phyloP scores from a whole-genome alignment of 257 asterid genomes.

The Ophiorrhiza pumila region DNA sequence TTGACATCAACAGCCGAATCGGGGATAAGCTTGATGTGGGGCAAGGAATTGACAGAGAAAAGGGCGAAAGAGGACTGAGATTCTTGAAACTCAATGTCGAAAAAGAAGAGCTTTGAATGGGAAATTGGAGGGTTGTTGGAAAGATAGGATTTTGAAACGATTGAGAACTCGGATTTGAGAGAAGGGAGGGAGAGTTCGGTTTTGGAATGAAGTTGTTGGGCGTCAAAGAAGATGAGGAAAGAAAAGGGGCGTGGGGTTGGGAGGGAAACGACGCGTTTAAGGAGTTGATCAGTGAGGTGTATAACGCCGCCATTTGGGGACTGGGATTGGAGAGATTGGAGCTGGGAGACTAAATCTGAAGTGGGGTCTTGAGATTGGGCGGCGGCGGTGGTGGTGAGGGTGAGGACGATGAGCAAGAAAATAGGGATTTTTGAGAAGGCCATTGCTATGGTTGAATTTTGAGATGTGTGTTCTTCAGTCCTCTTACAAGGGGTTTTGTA shows the following conservation, averaged over 20 bases:
- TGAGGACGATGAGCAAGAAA: slow-evolving; percentile 28
- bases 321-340: slow-evolving; percentile 51
- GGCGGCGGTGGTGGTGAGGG: slow-evolving; percentile 22
- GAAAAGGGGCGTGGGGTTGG: slow-evolving; percentile 75
- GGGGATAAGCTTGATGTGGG: slow-evolving; percentile 77
- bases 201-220: slow-evolving; percentile 63
- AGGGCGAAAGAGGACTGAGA: slow-evolving; percentile 59
- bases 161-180: slow-evolving; percentile 57
- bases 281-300: slow-evolving; percentile 56
- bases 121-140: slow-evolving; percentile 47
- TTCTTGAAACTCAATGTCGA: slow-evolving; percentile 60
- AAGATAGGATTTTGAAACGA: slow-evolving; percentile 58
- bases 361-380: slow-evolving; percentile 5
- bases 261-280: slow-evolving; percentile 49
- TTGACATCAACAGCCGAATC: slow-evolving; percentile 48
- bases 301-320: slow-evolving; percentile 58
- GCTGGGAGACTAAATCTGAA: slow-evolving; percentile 38
- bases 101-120: slow-evolving; percentile 54
- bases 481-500: background rate
- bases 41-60: slow-evolving; percentile 66
- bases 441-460: too few species aligned
- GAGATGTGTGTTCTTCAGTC: too few species aligned
- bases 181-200: slow-evolving; percentile 55
- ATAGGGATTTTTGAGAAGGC: slow-evolving; percentile 32
- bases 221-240: slow-evolving; percentile 76